These are phyloP conservation scores for Penstemon newberryi DNA, from an alignment of 257 asterid genomes.

Conservation along the genomic window DNA sequence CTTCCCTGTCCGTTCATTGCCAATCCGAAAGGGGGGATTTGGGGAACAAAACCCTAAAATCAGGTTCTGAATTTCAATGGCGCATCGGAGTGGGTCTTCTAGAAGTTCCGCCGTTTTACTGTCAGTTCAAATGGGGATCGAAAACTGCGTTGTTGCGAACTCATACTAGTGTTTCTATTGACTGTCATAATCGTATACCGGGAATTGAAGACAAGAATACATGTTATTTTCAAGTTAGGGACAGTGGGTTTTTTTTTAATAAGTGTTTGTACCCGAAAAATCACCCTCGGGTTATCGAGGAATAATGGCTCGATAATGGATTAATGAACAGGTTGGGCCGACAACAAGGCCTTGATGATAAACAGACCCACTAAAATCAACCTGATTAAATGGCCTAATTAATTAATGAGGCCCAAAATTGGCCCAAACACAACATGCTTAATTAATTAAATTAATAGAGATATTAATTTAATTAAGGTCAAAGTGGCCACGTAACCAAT, in stretches of 20 bases:
- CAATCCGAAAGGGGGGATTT: background rate
- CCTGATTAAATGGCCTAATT: too few relatives aligned
- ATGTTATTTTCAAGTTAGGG: background rate
- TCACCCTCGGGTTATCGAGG: too few relatives aligned
- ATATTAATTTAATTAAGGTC: too few relatives aligned
- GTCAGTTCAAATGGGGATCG: background rate
- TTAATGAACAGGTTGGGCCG: too few relatives aligned
- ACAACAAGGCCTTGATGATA: too few relatives aligned
- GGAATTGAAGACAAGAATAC: background rate
- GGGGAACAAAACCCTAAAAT: background rate
- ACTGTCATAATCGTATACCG: background rate
- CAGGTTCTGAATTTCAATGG: background rate
- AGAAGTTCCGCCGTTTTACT: background rate
- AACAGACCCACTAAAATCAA: too few relatives aligned
- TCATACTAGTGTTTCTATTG: background rate
- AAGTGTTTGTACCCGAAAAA: too few relatives aligned
- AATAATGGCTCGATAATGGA: too few relatives aligned
- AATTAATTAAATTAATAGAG: too few relatives aligned
- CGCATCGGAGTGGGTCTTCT: background rate
- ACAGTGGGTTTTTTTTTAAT: background rate
- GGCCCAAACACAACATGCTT: too few relatives aligned
- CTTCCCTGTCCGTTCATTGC: background rate
- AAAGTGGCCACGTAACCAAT: too few relatives aligned
- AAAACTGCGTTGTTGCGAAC: background rate
- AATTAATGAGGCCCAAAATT: too few relatives aligned